phyloP scores from a whole-genome alignment of 495 filamentous ascomycete species.

The Trichocladium uniseriatum region DNA sequence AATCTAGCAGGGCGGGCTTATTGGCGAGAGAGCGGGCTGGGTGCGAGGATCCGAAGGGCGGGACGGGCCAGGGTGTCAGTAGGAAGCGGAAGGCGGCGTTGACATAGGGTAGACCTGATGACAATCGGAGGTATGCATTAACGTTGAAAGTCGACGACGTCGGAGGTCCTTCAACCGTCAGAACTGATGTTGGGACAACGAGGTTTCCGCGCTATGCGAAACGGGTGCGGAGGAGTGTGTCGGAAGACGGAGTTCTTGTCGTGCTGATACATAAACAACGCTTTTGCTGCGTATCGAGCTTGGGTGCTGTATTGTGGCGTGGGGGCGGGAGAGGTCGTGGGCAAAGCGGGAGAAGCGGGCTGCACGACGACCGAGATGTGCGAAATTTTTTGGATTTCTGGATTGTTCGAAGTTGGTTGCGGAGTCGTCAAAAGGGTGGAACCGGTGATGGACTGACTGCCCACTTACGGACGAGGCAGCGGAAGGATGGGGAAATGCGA shows the following conservation, averaged over 20 bases:
- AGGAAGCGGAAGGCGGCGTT: slow-evolving; percentile 37
- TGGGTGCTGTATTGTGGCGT: slow-evolving; percentile 18
- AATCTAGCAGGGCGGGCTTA: slow-evolving; percentile 25
- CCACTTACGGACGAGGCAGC: not conserved
- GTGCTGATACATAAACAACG: slow-evolving; percentile 53
- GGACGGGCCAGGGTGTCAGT: slow-evolving; percentile 35
- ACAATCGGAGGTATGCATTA: slow-evolving; percentile 44
- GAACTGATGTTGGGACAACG: slow-evolving; percentile 66
- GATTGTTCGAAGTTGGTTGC: slow-evolving; percentile 4
- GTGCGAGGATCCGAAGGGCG: slow-evolving; percentile 18
- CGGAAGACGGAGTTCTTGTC: slow-evolving; percentile 46
- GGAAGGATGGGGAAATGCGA: not conserved
- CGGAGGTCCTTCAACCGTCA: slow-evolving; percentile 62
- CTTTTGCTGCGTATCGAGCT: slow-evolving; percentile 33
- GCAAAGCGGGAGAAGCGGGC: not conserved
- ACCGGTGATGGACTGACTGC: not conserved
- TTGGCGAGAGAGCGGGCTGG: slow-evolving; percentile 1
- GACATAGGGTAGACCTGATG: slow-evolving; percentile 42
- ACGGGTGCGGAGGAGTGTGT: slow-evolving; percentile 78
- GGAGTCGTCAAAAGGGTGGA: slow-evolving; percentile 2
- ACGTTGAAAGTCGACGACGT: slow-evolving; percentile 32
- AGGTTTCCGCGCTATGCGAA: slow-evolving; percentile 84
- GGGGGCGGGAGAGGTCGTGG: slow-evolving; percentile 6
- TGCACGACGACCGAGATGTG: slow-evolving; percentile 8
- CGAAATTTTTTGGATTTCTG: slow-evolving; percentile 13